Evolutionary conservation across 768 basidiomycete species (phyloP), one percentile per base, ranked within the genome.

Genomic region (Boletellus emodensis): DNA sequence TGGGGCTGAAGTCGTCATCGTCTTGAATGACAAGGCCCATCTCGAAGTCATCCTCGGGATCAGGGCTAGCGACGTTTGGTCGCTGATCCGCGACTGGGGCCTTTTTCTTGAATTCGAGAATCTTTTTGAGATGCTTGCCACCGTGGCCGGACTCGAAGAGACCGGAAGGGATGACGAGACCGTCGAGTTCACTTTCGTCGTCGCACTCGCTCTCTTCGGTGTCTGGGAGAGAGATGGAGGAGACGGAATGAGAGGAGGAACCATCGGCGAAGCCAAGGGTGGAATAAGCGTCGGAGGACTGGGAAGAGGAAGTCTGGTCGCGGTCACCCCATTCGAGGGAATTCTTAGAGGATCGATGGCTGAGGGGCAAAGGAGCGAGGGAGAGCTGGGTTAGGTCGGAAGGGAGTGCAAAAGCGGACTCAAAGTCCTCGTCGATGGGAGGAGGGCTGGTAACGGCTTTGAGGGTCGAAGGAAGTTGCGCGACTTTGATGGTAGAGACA

Each of bases 271-370:
- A 85, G 44, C 88, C 85, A 33, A 92, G 77, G 18, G 83, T 79
- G 36, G 90, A 90, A 59, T 88, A 90, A 9, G 87, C 81, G 64
- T 92, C 90, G 20, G 90, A 92, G n/a, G 89, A 91, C 61, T 88
- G 87, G 13, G 88, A 89, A 6, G 88, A 89, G 5, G 79, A 82
- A 2, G 90, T 87, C 40, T 87, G 81, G 60, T 92, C 87, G 63
- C 81, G 87, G 70, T 91, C 89, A 28, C 85, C 79, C 87, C 89
- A 91, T 70, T 90, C 89, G 24, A 92, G 75, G 1, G 90, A 90
- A 44, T 80, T 82, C 72, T 91, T 91, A 49, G 90, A 91, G 9
- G 85, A 78, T 45, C 85, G 82, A 62, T 90, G 87, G 56, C 76
- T 81, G 17, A 90, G 80, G 28, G 87, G 81, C 49, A 84, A 72